These are phyloP conservation scores for Phytophthora sp. DNA, from an alignment of 352 stramenopile species.

Conservation along the genomic window DNA sequence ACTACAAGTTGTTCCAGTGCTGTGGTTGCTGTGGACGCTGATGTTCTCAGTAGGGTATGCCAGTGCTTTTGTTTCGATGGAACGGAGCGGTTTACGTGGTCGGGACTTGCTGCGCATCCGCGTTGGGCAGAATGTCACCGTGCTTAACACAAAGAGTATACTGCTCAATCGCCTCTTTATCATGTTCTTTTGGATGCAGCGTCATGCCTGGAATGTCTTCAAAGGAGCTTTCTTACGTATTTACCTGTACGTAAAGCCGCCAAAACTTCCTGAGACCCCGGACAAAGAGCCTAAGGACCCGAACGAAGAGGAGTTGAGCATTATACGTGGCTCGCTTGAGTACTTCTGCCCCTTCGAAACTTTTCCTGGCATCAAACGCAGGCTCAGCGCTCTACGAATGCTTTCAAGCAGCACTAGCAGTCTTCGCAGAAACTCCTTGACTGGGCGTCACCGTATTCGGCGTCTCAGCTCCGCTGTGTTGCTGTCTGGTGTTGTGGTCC, in stretches of 20 bases:
- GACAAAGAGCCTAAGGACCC: neutral
- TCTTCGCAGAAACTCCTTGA: conserved; percentile 13
- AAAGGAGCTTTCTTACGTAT: conserved; percentile 18
- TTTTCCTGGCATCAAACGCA: conserved; percentile 31
- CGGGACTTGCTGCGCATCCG: conserved; percentile 31
- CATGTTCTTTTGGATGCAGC: conserved; percentile 48
- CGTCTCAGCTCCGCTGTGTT: conserved; percentile 14
- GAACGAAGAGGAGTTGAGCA: conserved; percentile 42
- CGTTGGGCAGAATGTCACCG: conserved; percentile 25
- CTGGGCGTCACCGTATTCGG: conserved; percentile 14
- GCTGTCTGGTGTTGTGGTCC: conserved; percentile 3
- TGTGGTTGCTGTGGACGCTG: conserved; percentile 16
- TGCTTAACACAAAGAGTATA: conserved; percentile 43
- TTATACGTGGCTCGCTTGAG: conserved; percentile 44
- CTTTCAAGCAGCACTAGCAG: neutral
- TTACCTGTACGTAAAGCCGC: neutral
- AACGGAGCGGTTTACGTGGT: conserved; percentile 30
- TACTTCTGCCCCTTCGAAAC: conserved; percentile 58
- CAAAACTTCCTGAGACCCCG: neutral
- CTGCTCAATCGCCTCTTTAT: conserved; percentile 53
- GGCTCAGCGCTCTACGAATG: neutral
- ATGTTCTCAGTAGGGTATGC: conserved; percentile 35
- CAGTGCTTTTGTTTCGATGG: conserved; percentile 30
- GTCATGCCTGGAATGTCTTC: conserved; percentile 40
- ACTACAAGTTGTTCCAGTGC: conserved; percentile 21